phyloP scores from a whole-genome alignment of 2,329 filamentous ascomycete species.

The Immersiporthe knoxdaviesiana region DNA sequence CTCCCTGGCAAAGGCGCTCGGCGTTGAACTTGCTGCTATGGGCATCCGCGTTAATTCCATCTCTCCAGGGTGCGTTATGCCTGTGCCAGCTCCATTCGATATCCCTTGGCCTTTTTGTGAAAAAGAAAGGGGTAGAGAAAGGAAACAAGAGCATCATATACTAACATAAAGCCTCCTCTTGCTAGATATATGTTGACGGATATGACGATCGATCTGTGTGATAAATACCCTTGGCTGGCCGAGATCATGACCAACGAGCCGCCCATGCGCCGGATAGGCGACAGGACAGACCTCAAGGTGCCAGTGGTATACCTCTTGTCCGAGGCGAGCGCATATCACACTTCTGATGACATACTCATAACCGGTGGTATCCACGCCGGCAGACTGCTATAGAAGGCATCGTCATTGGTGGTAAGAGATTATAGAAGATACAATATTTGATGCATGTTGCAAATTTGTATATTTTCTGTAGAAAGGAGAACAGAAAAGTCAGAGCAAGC shows the following conservation, averaged over 20 bases:
- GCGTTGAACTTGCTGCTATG: constrained; percentile 40
- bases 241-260: constrained; percentile 44
- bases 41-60: constrained; percentile 40
- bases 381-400: too few relatives aligned
- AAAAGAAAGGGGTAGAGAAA: too few relatives aligned
- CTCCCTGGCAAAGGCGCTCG: constrained; percentile 46
- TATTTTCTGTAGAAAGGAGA: too few relatives aligned
- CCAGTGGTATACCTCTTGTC: constrained; percentile 46
- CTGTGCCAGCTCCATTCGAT: too few relatives aligned
- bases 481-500: too few relatives aligned
- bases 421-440: too few relatives aligned
- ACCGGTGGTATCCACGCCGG: constrained; percentile 43
- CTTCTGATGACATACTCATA: constrained; percentile 43
- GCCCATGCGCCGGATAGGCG: constrained; percentile 44
- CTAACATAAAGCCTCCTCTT: too few relatives aligned
- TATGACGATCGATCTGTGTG: constrained; percentile 39
- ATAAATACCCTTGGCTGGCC: constrained; percentile 35
- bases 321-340: constrained; percentile 47
- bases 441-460: too few relatives aligned
- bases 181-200: constrained; percentile 41
- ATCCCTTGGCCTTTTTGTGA: too few relatives aligned
- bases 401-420: too few relatives aligned
- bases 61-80: constrained; percentile 42
- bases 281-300: constrained; percentile 44
- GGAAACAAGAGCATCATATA: too few relatives aligned